Base-by-base conservation (phyloP, 164 flowering plant genomes). In the Umbilicus rupestris region DNA sequence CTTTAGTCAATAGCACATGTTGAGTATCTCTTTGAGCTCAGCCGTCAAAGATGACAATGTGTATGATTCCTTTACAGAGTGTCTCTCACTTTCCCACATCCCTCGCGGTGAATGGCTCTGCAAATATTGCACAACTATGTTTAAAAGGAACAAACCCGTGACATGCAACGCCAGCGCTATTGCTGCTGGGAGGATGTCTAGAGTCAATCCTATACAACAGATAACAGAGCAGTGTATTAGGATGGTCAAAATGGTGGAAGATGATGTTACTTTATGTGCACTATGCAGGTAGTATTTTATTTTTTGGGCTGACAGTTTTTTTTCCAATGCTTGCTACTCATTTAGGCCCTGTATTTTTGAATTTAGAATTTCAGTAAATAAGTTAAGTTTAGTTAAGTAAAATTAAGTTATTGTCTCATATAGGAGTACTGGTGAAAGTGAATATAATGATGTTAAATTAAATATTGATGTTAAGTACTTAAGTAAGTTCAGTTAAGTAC, bases 41-140 rank as follows among this genome's bases (percentile, higher is more conserved):
- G 29, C 8, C 57, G 22, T 24, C 22, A 35, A 1, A 35, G 57
- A 24, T 50, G 8, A 50, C 7, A 50, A 7, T 26, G 8, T 20
- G 57, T 50, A 20, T 8, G 22, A 5, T 5, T 50, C 28, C 29
- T 77, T 77, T 76, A 37, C 91, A 95, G 99, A 80, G 30, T 95
- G 99, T 80, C 78, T 83, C 35, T 78, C 82, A 62, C 73, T 88
- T 30, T 31, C 85, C 57, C 75, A 52, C 62, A 50, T 83, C 39
- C 97, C 97, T 11, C 74, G 71, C 47, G 97, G 87, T 74, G 71
- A 74, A 45, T 95, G 97, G 97, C 86, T 79, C 68, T 92, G 99
- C 65, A 72, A 69, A 37, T 88, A 82, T 67, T 95, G 99, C 74
- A 71, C 77, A 71, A 84, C 76, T 64, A 78, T 76, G 82, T 81